These are phyloP conservation scores for Phylloporus scabripes DNA, from an alignment of 768 basidiomycete species.

Conservation along the genomic window DNA sequence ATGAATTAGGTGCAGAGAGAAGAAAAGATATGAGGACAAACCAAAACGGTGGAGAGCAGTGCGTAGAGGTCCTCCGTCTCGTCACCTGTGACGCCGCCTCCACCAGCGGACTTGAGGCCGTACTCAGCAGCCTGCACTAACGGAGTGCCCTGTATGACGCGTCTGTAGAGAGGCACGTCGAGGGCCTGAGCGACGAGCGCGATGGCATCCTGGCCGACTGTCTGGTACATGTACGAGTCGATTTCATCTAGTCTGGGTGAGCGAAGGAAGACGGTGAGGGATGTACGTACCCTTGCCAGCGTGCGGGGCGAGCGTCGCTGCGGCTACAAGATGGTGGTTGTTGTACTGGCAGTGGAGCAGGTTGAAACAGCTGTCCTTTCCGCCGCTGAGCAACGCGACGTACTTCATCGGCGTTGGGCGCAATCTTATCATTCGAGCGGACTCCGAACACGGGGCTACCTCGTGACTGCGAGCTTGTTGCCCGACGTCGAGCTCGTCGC, in stretches of 20 bases:
- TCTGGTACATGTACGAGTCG: slow-evolving; percentile 97
- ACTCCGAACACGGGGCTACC: slow-evolving; percentile 14
- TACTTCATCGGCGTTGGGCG: slow-evolving; percentile 62
- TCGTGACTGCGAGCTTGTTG: background rate
- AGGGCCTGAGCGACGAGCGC: slow-evolving; percentile 80
- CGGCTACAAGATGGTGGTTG: slow-evolving; percentile 81
- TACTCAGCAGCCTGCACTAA: slow-evolving; percentile 83
- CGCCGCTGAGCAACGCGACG: slow-evolving; percentile 91
- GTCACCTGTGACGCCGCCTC: slow-evolving; percentile 65
- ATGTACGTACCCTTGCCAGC: slow-evolving; percentile 67
- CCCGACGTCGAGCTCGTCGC: slow-evolving; percentile 1
- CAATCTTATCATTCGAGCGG: slow-evolving; percentile 18
- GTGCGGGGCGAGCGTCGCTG: slow-evolving; percentile 82
- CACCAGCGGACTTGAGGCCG: slow-evolving; percentile 53
- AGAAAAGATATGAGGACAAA: slow-evolving; percentile 28
- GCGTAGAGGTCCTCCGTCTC: slow-evolving; percentile 92
- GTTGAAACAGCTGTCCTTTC: slow-evolving; percentile 97
- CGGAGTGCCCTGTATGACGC: slow-evolving; percentile 75
- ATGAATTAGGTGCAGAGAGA: slow-evolving; percentile 1
- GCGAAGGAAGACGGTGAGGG: background rate
- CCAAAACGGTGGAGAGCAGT: slow-evolving; percentile 73
- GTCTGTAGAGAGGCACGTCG: slow-evolving; percentile 79
- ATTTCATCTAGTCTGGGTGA: slow-evolving; percentile 70
- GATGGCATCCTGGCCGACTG: slow-evolving; percentile 95
- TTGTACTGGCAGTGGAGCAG: slow-evolving; percentile 83